A percentile compares a stretch with the other conserved stretches of the same genome.
phyloP scores from a whole-genome alignment of 345 rosid genomes.

The Passiflora organensis region DNA sequence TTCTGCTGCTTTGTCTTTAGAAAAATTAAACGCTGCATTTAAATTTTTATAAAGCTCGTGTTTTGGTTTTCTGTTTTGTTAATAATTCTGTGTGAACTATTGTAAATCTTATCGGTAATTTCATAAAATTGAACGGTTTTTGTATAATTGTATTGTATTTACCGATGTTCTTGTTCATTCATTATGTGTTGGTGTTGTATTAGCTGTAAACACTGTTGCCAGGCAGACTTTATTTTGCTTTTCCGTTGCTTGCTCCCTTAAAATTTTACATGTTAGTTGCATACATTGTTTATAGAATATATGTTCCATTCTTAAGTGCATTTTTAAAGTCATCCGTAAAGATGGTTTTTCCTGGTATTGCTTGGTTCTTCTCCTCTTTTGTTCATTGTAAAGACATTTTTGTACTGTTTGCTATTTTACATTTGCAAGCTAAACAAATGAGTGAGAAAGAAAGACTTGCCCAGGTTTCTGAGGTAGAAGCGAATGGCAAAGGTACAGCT shows the following conservation, averaged over 20 bases:
- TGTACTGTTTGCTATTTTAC: constrained; percentile 7
- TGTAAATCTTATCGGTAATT: not conserved
- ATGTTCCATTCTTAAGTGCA: too few relatives aligned
- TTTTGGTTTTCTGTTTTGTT: too few relatives aligned
- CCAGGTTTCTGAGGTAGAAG: constrained; percentile 36
- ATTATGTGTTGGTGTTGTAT: too few relatives aligned
- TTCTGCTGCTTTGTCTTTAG: not conserved
- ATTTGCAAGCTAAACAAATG: constrained; percentile 32
- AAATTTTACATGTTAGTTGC: not conserved
- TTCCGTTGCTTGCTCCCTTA: not conserved
- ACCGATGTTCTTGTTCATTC: not conserved
- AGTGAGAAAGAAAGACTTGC: constrained; percentile 49
- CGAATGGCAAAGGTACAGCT: constrained; percentile 41
- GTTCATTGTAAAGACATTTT: not conserved
- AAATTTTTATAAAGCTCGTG: too few relatives aligned
- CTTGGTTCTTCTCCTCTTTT: not conserved
- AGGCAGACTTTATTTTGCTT: too few relatives aligned
- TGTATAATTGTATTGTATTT: too few relatives aligned
- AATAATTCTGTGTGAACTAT: not conserved
- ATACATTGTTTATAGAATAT: not conserved
- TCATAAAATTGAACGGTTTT: too few relatives aligned
- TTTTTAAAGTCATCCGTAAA: too few relatives aligned
- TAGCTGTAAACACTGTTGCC: too few relatives aligned
- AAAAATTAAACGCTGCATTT: not conserved
- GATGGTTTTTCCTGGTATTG: too few relatives aligned